Evolutionary conservation across 306 rosid genomes (phyloP).

Genomic region (Aeschynomene evenia): DNA sequence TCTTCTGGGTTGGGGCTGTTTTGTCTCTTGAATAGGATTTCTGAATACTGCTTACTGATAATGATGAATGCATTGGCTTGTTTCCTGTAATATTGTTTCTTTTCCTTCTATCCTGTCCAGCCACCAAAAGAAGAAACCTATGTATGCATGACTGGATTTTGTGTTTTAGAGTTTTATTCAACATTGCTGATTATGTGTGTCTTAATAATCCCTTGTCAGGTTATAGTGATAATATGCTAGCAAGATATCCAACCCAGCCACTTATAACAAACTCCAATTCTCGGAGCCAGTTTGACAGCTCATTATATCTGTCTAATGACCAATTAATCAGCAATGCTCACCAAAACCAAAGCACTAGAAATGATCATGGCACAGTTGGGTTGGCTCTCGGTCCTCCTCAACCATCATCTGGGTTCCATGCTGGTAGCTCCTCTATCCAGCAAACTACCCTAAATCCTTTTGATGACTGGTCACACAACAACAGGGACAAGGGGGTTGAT

Average conservation of each 20-base stretch:
- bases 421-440: slow-evolving; percentile 52
- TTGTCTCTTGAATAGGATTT: slow-evolving; percentile 18
- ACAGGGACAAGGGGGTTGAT: slow-evolving; percentile 77
- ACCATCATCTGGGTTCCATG: slow-evolving; percentile 67
- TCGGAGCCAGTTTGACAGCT: slow-evolving; percentile 54
- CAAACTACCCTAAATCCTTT: slow-evolving; percentile 60
- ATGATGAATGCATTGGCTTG: neutral
- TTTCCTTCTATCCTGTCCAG: neutral
- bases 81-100: neutral
- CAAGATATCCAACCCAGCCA: slow-evolving; percentile 59
- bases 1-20: neutral
- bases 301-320: slow-evolving; percentile 53
- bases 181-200: neutral
- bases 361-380: slow-evolving; percentile 57
- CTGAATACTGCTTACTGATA: neutral
- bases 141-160: neutral
- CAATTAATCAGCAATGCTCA: slow-evolving; percentile 58
- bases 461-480: slow-evolving; percentile 82
- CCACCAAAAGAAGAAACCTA: neutral
- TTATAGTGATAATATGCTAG: slow-evolving; percentile 47
- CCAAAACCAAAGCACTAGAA: slow-evolving; percentile 46
- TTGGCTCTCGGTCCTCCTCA: slow-evolving; percentile 91
- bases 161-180: slow-evolving; percentile 1
- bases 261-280: slow-evolving; percentile 55
- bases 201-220: slow-evolving; percentile 46